Percentiles rank a stretch among this genome's conserved stretches.
Conservation (phyloP, 2,329 filamentous ascomycete genomes). For the Pyrenophora teres region DNA sequence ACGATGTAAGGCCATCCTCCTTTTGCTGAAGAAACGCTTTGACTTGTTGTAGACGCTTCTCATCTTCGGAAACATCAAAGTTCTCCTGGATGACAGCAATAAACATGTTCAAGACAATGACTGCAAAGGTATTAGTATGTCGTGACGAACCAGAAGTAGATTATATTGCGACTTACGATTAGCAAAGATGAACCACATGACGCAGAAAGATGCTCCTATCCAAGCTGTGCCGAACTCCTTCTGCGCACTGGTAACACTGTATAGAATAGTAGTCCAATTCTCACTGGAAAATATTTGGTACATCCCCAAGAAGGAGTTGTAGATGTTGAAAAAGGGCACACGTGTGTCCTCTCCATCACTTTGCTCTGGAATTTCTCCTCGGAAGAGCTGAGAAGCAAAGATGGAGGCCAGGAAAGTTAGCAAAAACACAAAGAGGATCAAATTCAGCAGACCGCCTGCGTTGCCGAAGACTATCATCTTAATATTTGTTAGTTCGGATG, state of each 20-base stretch:
- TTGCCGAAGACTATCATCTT: slow-evolving; percentile 82
- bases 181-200: slow-evolving; percentile 92
- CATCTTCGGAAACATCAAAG: slow-evolving; percentile 97
- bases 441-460: slow-evolving; percentile 85
- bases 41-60: slow-evolving; percentile 95
- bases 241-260: slow-evolving; percentile 75
- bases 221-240: slow-evolving; percentile 73
- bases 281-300: slow-evolving; percentile 96
- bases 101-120: slow-evolving; percentile 99
- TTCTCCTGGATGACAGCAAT: slow-evolving; percentile 99
- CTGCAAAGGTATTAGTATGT: slow-evolving; percentile 23
- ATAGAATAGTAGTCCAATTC: slow-evolving; percentile 90
- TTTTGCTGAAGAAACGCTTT: slow-evolving; percentile 92
- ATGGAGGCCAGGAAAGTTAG: slow-evolving; percentile 94
- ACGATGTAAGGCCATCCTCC: slow-evolving; percentile 71
- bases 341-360: slow-evolving; percentile 67
- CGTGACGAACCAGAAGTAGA: background rate
- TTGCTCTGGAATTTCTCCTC: slow-evolving; percentile 74
- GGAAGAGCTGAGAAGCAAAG: slow-evolving; percentile 89
- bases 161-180: slow-evolving; percentile 60
- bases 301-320: slow-evolving; percentile 96
- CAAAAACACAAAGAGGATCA: slow-evolving; percentile 95
- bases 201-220: slow-evolving; percentile 89
- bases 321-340: slow-evolving; percentile 86
- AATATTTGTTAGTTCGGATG: slow-evolving; percentile 21